Conservation (phyloP, 2,329 filamentous ascomycete species). For the Aspergillus unguis region DNA sequence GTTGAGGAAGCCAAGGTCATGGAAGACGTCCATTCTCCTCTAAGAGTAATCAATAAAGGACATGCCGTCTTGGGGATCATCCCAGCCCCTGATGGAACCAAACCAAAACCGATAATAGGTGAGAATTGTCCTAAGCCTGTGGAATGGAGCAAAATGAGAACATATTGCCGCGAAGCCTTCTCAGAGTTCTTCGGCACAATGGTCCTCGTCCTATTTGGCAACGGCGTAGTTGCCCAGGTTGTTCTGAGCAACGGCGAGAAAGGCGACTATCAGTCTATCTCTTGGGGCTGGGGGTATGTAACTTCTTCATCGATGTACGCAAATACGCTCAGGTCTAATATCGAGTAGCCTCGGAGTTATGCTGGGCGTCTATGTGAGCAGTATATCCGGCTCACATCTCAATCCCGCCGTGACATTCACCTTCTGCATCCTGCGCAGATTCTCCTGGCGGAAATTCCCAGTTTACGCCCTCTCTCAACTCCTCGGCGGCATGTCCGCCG, state of each 20-base stretch:
- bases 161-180: constrained; percentile 55
- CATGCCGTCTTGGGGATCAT: constrained; percentile 18
- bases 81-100: constrained; percentile 7
- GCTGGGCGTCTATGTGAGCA: constrained; percentile 62
- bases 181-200: constrained; percentile 68
- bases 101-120: not conserved
- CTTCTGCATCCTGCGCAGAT: constrained; percentile 65
- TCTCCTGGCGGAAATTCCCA: constrained; percentile 68
- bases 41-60: constrained; percentile 18
- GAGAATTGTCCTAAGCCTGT: constrained; percentile 22
- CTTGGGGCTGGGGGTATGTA: constrained; percentile 49
- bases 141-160: constrained; percentile 55
- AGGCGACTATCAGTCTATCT: constrained; percentile 52
- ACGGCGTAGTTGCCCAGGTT: constrained; percentile 69
- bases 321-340: constrained; percentile 6
- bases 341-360: constrained; percentile 59
- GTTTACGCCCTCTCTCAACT: constrained; percentile 65
- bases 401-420: constrained; percentile 69
- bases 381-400: constrained; percentile 63
- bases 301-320: constrained; percentile 2
- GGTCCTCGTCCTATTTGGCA: constrained; percentile 65
- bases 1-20: constrained; percentile 10
- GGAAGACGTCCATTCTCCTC: constrained; percentile 19
- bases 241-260: constrained; percentile 51
- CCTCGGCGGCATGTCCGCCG: constrained; percentile 63